Evolutionary conservation across 192 early-diverging fungal species (phyloP), one percentile per base, ranked within the genome.

Genomic region (Rhizophagus clarus): DNA sequence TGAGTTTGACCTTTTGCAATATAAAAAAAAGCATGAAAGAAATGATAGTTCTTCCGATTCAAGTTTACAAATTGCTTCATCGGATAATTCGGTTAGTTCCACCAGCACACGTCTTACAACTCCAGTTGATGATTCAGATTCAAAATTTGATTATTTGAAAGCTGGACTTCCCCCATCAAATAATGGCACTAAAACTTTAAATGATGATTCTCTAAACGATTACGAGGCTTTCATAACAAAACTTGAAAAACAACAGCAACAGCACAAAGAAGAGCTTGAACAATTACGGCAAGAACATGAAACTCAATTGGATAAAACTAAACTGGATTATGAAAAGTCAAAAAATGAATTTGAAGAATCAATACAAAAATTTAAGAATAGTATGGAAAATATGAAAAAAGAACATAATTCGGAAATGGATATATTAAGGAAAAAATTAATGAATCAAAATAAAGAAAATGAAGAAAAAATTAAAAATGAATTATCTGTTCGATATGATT

Each of bases 331-430:
- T 51, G 49, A 51, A 51, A 51, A 51, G 49, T 51, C 49, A 51
- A 51, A 17, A 15, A 51, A 51, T 51, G 49, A 20, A 56, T 56
- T 56, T 56, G 51, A 56, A 22, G n/a, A 22, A 56, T 7, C 4
- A 20, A 56, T 56, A 22, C 51, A 20, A 56, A 20, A 56, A 56
- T 20, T 56, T 22, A 69, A 34, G n/a, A 31, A 69, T 69, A 69
- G 2, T 69, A 29, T 69, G 67, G 67, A 69, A 32, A 69, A 69
- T 69, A 29, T 69, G 67, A n/a, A 69, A 69, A 69, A 69, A 34
- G 29, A 32, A 34, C 15, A 32, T 12, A 14, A 15, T 11, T 7
- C 28, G 2, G 28, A 31, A 69, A 69, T 69, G 67, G 67, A 68
- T 17, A 15, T 29, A 28, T 17, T 68, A 34, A 68, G 20, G 31